A percentile compares a stretch with the other conserved stretches of the same genome.
These are phyloP conservation scores for Phaeosphaeriaceae sp. DNA, from an alignment of 2,329 filamentous ascomycete species.

Conservation along the genomic window DNA sequence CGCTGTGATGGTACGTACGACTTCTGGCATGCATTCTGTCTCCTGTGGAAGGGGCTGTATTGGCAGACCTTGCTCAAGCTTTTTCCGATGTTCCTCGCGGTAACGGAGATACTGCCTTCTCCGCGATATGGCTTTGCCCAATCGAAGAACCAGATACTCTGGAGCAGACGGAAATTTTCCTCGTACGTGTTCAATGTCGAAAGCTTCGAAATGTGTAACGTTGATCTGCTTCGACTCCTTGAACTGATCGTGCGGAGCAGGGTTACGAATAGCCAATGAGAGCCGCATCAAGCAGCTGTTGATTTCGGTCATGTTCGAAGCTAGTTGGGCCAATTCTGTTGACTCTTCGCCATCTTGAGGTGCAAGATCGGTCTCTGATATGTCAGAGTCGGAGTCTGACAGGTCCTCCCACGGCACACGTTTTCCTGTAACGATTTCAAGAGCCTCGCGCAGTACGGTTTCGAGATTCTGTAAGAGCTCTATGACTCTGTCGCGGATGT, in stretches of 20 bases:
- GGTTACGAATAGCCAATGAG: conserved; percentile 39
- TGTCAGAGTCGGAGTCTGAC: conserved; percentile 18
- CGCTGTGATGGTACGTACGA: background rate
- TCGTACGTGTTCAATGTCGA: conserved; percentile 34
- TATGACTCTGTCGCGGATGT: conserved; percentile 28
- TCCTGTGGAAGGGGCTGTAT: background rate
- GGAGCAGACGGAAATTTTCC: conserved; percentile 31
- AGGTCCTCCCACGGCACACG: conserved; percentile 26
- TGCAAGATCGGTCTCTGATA: conserved; percentile 6
- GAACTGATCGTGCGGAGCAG: conserved; percentile 39
- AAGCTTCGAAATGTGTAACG: conserved; percentile 27
- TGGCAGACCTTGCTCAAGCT: conserved; percentile 21
- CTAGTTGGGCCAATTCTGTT: conserved; percentile 29
- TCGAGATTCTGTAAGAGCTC: conserved; percentile 30
- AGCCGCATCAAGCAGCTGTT: conserved; percentile 41
- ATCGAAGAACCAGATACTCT: conserved; percentile 24
- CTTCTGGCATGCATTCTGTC: background rate
- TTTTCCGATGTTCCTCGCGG: conserved; percentile 34
- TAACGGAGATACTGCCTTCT: conserved; percentile 41
- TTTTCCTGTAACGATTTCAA: conserved; percentile 15
- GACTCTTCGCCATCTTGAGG: background rate
- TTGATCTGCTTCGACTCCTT: conserved; percentile 24
- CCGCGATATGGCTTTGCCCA: conserved; percentile 39
- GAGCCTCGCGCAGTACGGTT: conserved; percentile 17
- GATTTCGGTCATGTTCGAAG: conserved; percentile 28